Evolutionary conservation across 768 basidiomycete genomes (phyloP), one percentile per base, ranked within the genome.

Genomic region (Cystobasidium onofrii): DNA sequence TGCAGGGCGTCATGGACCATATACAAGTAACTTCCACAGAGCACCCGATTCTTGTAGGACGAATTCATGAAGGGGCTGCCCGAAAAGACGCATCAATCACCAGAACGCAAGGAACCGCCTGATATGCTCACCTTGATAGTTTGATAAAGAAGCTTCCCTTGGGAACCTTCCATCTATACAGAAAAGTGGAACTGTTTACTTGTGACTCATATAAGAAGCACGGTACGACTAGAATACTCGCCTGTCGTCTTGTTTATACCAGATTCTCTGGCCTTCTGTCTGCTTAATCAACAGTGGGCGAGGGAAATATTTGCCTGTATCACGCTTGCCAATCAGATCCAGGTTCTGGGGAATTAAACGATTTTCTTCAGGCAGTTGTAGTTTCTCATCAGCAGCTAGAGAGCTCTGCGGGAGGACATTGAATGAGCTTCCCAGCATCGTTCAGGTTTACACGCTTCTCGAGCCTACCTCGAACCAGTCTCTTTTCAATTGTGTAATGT

Each of bases 241-340:
- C 57, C 84, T 86, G 80, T 97, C 93, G 80, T 97, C 94, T 79
- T 92, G 92, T 83, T 97, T 97, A 81, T 92, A 87, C 92, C 93
- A 97, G 4, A 97, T 82, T 18, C 87, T 85, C 2, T 89, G 90
- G 36, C 89, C 77, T 0, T 86, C 82, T 0, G 88, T 90, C 80
- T 92, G 85, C 43, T 87, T 84, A 73, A 97, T 86, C 69, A 94
- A 85, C 74, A 85, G 83, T 7, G 94, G 93, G 17, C 90, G 86
- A 74, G 63, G 63, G 39, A 64, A 64, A 9, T 31, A 20, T 15
- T 27, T 39, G 15, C 18, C 17, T 27, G 34, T 34, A 64, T 64
- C 36, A 13, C 63, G 63, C 31, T 34, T 27, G 20, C 63, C 63
- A 1, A 64, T 15, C 4, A 64, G 18, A 6, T 64, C 31, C n/a